A percentile compares a stretch with the other conserved stretches of the same genome.
Conservation (phyloP, 108 stramenopile species). For the Mayamaea pseudoterrestris region DNA sequence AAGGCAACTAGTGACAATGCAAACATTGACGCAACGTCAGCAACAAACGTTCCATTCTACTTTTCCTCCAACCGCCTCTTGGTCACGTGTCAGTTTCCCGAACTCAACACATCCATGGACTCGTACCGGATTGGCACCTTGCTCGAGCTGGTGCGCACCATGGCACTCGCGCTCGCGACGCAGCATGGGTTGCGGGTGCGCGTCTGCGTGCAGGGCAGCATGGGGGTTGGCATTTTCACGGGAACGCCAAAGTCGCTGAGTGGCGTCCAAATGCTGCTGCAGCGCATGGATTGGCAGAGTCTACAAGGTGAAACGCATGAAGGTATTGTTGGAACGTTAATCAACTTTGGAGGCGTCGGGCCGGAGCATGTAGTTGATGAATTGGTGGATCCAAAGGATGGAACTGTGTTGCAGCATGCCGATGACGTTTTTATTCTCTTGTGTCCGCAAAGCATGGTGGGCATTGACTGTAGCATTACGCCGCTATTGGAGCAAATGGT, state of each 20-base stretch:
- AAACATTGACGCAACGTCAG: too few relatives aligned
- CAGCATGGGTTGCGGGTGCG: conserved; percentile 77
- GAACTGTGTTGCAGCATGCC: conserved; percentile 22
- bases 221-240: conserved; percentile 82
- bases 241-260: conserved; percentile 68
- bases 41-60: too few relatives aligned
- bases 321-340: conserved; percentile 71
- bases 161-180: conserved; percentile 58
- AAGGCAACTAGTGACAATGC: too few relatives aligned
- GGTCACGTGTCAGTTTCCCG: conserved; percentile 69
- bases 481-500: conserved; percentile 60
- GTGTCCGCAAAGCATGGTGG: conserved; percentile 75
- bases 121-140: conserved; percentile 74
- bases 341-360: conserved; percentile 67
- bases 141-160: conserved; percentile 56
- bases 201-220: conserved; percentile 68
- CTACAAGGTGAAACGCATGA: conserved; percentile 70
- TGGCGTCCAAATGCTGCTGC: conserved; percentile 61
- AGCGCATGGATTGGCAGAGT: conserved; percentile 81
- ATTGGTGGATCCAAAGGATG: conserved; percentile 17
- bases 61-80: conserved; percentile 73
- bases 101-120: conserved; percentile 81
- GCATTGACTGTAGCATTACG: conserved; percentile 62
- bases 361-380: conserved; percentile 61
- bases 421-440: conserved; percentile 76